Evolutionary conservation across 306 rosid genomes (phyloP), one percentile per base, ranked within the genome.

Genomic region (Glycyrrhiza uralensis): DNA sequence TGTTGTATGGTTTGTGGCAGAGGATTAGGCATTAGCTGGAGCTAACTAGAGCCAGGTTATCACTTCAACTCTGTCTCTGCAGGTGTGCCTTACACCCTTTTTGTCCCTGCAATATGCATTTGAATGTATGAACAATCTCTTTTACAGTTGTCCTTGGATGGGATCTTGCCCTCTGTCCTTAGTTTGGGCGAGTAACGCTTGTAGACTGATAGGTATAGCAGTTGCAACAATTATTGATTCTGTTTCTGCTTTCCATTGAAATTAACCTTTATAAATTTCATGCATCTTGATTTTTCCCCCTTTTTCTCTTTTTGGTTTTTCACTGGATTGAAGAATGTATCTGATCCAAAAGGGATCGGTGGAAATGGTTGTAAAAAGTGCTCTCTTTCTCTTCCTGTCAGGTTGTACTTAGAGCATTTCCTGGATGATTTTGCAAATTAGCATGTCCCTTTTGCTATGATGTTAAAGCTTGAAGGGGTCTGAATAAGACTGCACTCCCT

Each of bases 11-110:
- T 45, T 83, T 59, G 45, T 29, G 35, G 30, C 87, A 83, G 87
- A 83, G 76, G 84, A 83, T 80, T 80, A 80, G 67, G n/a, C n/a
- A n/a, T n/a, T n/a, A n/a, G n/a, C n/a, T 68, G 28, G 67, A n/a
- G n/a, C n/a, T n/a, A n/a, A n/a, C n/a, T n/a, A n/a, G 70, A 68
- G 39, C 41, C 84, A 67, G 54, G 44, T 54, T 24, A 67, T 73
- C 57, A 68, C 58, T 47, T 50, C 46, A 56, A 36, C 58, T n/a
- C n/a, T 35, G 39, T 62, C 52, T 71, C 67, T 20, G 46, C 79
- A 72, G 84, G 87, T 83, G 65, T 61, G 80, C 45, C 35, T 59
- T 66, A 2, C 6, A 0, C 4, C 32, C 39, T 51, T 69, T 74
- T 50, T 55, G 56, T 36, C 23, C 61, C 11, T 22, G 32, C 24